phyloP scores from a whole-genome alignment of 768 basidiomycete species.

The Lyophyllum decastes region DNA sequence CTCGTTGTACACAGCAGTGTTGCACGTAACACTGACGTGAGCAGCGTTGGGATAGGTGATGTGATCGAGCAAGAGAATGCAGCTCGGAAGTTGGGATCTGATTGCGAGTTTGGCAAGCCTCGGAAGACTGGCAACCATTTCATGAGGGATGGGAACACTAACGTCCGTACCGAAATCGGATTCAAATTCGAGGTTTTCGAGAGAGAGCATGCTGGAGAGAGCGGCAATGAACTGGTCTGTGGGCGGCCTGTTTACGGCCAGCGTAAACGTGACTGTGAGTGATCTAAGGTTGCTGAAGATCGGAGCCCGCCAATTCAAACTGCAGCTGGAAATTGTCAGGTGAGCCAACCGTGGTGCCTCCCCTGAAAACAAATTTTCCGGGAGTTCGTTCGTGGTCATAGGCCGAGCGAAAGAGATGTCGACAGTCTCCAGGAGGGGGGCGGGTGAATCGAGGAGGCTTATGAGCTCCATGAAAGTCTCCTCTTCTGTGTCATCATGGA shows the following conservation, averaged over 20 bases:
- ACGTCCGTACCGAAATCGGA: not conserved
- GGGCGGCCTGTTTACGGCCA: not conserved
- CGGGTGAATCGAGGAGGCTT: not conserved
- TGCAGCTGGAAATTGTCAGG: not conserved
- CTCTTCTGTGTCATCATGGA: not conserved
- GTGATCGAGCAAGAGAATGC: not conserved
- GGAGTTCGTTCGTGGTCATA: not conserved
- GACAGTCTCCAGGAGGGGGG: not conserved
- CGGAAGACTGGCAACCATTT: not conserved
- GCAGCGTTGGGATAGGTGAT: not conserved
- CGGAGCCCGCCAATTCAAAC: not conserved
- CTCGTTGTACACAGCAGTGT: not conserved
- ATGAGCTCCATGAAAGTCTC: not conserved
- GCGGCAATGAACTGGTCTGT: not conserved
- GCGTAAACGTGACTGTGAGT: not conserved
- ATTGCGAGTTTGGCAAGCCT: not conserved
- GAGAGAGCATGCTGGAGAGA: not conserved
- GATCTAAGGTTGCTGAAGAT: not conserved
- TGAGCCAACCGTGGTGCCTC: not conserved
- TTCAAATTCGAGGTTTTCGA: not conserved
- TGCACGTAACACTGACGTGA: not conserved
- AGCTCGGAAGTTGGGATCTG: not conserved
- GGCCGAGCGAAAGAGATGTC: not conserved
- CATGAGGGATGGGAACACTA: not conserved
- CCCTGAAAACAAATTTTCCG: not conserved